Evolutionary conservation across 257 asterid species (phyloP), one percentile per base, ranked within the genome.

Genomic region (Nemophila menziesii): DNA sequence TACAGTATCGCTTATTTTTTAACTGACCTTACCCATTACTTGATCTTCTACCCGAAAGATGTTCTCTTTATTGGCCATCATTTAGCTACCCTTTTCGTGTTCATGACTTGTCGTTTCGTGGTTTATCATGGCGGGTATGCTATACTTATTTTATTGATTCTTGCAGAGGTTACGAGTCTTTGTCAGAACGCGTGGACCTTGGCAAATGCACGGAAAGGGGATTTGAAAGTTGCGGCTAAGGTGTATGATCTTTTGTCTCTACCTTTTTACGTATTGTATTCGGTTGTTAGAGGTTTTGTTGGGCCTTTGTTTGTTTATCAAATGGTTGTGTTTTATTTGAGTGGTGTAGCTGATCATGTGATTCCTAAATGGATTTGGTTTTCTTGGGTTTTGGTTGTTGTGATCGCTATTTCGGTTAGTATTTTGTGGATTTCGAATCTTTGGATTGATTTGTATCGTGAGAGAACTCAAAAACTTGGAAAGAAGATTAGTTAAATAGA

Each of bases 181-280:
- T 77, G 84, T 52, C 98, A 89, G 80, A 84, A 89, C 20, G 63
- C 73, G 3, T 89, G 98, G 98, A 89, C 98, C 0, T 66, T 89
- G 1, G 80, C 98, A 1, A 55, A 65, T n/a, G 77, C 77, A 0
- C 66, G 95, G 58, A 66, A 72, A 44, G 48, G 67, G 16, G 98
- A 89, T 55, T 46, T 34, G 22, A 60, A 65, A 5, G 49, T 78
- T 17, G 95, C 98, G 1, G 94, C 79, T 3, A 70, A 63, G 48
- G 58, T 77, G 45, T 78, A 61, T 48, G 66, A 22, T 12, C 4
- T 68, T 5, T 24, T 89, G 77, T 89, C 94, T 16, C 94, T 85
- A 47, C 93, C 92, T 12, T 89, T 89, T 65, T 89, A 89, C 63
- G 89, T 61, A 14, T 33, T 80, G 21, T 89, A 89, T 55, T 57